Percentiles rank a stretch among this genome's conserved stretches.
Evolutionary conservation across 2,329 filamentous ascomycete species (phyloP).

Genomic region (Fusarium nurragi): DNA sequence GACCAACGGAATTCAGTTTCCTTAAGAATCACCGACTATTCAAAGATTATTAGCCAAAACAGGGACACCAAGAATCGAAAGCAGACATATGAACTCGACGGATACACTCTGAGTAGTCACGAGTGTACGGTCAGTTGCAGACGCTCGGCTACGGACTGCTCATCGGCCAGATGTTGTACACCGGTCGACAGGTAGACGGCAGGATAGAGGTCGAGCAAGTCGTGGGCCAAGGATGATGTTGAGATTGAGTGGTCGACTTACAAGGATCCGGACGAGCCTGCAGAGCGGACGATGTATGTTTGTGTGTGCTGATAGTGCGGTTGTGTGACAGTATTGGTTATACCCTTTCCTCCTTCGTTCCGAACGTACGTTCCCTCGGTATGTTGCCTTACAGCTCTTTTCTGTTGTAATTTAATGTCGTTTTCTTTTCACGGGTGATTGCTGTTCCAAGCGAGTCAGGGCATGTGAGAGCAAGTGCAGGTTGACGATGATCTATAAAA

Average conservation of each 20-base stretch:
- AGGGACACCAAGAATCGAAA: not conserved
- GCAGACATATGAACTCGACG: slow-evolving; percentile 9
- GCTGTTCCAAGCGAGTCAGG: slow-evolving; percentile 10
- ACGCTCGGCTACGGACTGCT: slow-evolving; percentile 36
- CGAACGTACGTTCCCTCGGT: slow-evolving; percentile 1
- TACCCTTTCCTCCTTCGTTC: slow-evolving; percentile 9
- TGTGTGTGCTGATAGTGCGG: slow-evolving; percentile 32
- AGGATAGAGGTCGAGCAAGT: slow-evolving; percentile 11
- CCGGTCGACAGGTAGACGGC: slow-evolving; percentile 25
- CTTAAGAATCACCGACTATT: slow-evolving; percentile 10
- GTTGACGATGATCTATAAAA: slow-evolving; percentile 13
- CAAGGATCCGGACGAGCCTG: slow-evolving; percentile 33
- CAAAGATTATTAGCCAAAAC: slow-evolving; percentile 21
- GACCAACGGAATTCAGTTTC: not conserved
- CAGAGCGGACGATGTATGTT: slow-evolving; percentile 13
- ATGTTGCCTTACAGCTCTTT: slow-evolving; percentile 31
- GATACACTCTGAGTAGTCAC: slow-evolving; percentile 33
- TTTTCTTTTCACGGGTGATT: slow-evolving; percentile 21
- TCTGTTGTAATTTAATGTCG: slow-evolving; percentile 18
- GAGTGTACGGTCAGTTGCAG: slow-evolving; percentile 44
- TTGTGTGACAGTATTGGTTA: slow-evolving; percentile 16
- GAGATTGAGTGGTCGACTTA: slow-evolving; percentile 37
- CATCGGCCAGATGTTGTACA: slow-evolving; percentile 29
- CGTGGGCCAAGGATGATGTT: slow-evolving; percentile 4
- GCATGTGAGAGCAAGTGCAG: slow-evolving; percentile 1